phyloP scores from a whole-genome alignment of 2,329 filamentous ascomycete genomes.

The Rhinocladiella mackenziei region DNA sequence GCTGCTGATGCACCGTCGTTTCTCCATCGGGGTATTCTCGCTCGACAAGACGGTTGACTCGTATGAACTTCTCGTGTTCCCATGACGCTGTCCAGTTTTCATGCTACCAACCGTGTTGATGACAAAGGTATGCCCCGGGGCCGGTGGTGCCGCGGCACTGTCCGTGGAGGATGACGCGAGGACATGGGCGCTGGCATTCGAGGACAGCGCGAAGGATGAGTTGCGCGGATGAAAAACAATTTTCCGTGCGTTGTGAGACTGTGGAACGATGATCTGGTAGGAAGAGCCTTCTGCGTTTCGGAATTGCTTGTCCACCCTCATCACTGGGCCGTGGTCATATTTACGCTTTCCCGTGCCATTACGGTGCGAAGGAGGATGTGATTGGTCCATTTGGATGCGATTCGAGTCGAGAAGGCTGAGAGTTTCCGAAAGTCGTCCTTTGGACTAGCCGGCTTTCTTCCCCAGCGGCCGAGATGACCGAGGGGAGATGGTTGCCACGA shows the following conservation, averaged over 20 bases:
- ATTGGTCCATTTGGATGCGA: constrained; percentile 7
- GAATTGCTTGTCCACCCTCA: constrained; percentile 14
- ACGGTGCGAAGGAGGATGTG: not conserved
- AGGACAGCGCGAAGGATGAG: not conserved
- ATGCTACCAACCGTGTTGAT: constrained; percentile 11
- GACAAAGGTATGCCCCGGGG: constrained; percentile 10
- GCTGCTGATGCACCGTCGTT: not conserved
- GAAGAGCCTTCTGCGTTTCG: constrained; percentile 10
- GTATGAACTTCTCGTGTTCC: not conserved
- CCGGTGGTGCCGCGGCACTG: not conserved
- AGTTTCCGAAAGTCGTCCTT: no score
- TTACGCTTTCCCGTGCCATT: constrained; percentile 9
- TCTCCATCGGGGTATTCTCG: not conserved
- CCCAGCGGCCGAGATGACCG: no score
- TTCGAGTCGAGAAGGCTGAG: no score
- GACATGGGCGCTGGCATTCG: not conserved
- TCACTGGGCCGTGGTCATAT: constrained; percentile 8
- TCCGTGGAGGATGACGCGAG: not conserved
- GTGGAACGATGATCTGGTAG: constrained; percentile 8
- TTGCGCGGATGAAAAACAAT: constrained; percentile 3
- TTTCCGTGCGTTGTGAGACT: not conserved
- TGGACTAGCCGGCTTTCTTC: no score
- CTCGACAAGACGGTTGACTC: not conserved
- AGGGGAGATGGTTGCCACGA: no score
- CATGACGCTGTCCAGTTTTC: constrained; percentile 1